Percentiles rank a stretch among this genome's conserved stretches.
Conservation (phyloP, 2,329 filamentous ascomycete genomes). For the Stagonosporopsis vannaccii region DNA sequence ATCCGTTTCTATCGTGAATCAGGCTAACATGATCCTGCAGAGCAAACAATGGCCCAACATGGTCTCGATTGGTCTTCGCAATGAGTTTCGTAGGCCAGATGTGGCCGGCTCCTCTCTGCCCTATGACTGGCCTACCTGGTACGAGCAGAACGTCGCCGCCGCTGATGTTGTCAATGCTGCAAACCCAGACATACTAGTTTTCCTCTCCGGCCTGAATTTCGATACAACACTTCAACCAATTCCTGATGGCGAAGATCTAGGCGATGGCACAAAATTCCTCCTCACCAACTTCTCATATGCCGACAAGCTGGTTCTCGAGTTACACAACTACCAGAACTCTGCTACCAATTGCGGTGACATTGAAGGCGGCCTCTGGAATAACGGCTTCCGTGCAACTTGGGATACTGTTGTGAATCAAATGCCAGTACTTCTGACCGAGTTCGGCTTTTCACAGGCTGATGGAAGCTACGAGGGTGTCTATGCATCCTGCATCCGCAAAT, state of each 20-base stretch:
- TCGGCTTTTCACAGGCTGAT: constrained; percentile 58
- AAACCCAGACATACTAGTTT: constrained; percentile 63
- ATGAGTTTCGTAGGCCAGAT: constrained; percentile 55
- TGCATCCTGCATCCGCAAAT: constrained; percentile 60
- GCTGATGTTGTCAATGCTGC: constrained; percentile 59
- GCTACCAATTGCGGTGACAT: constrained; percentile 59
- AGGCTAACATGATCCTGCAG: constrained; percentile 15
- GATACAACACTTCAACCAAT: constrained; percentile 64
- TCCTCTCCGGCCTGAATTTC: constrained; percentile 66
- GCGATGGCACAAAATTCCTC: constrained; percentile 58
- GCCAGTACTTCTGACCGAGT: constrained; percentile 66
- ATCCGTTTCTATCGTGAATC: not conserved
- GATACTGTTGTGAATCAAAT: constrained; percentile 53
- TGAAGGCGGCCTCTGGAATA: constrained; percentile 56
- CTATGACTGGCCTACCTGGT: constrained; percentile 67
- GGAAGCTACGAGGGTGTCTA: constrained; percentile 60
- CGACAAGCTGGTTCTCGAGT: constrained; percentile 66
- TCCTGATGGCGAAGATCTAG: constrained; percentile 57
- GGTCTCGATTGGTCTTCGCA: constrained; percentile 64
- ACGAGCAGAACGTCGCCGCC: constrained; percentile 59
- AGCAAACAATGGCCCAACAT: constrained; percentile 56
- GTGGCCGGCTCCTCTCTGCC: constrained; percentile 38
- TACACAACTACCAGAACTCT: constrained; percentile 67
- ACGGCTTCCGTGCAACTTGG: constrained; percentile 63
- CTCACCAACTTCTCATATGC: constrained; percentile 58